These are phyloP conservation scores for Hyaloperonospora brassicae DNA, from an alignment of 352 stramenopile species.

Conservation along the genomic window DNA sequence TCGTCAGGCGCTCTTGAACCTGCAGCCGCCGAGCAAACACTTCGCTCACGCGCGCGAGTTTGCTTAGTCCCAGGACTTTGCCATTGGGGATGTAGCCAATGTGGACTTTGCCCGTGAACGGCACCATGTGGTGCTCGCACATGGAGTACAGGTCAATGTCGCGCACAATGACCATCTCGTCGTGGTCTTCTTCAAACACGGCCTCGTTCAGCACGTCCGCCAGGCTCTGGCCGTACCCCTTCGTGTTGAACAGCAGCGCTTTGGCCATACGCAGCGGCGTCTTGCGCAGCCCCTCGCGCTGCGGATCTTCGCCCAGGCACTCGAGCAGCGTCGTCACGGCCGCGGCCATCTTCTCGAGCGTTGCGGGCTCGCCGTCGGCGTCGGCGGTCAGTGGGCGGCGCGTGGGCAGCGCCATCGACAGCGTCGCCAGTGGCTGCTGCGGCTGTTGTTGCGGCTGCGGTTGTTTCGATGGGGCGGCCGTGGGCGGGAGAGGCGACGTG, in stretches of 20 bases:
- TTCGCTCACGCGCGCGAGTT: slow-evolving; percentile 97
- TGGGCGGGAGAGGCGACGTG: slow-evolving; percentile 35
- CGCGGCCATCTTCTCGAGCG: slow-evolving; percentile 89
- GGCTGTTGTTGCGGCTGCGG: slow-evolving; percentile 12
- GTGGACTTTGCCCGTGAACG: slow-evolving; percentile 96
- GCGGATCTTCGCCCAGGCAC: slow-evolving; percentile 92
- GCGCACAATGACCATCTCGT: slow-evolving; percentile 98
- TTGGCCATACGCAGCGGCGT: slow-evolving; percentile 97
- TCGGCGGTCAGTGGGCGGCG: slow-evolving; percentile 29
- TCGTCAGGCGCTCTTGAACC: slow-evolving; percentile 98
- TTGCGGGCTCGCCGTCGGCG: slow-evolving; percentile 63
- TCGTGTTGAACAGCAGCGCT: slow-evolving; percentile 93
- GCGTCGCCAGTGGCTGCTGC: slow-evolving; percentile 27
- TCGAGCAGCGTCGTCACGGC: slow-evolving; percentile 90
- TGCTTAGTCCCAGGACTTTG: slow-evolving; percentile 97
- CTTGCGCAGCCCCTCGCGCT: slow-evolving; percentile 91
- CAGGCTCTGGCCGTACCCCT: slow-evolving; percentile 90
- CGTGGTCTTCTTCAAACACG: slow-evolving; percentile 96
- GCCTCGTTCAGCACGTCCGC: slow-evolving; percentile 92
- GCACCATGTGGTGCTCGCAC: slow-evolving; percentile 99
- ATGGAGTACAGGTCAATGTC: slow-evolving; percentile 99
- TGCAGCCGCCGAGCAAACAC: slow-evolving; percentile 95
- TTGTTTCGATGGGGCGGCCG: slow-evolving; percentile 2
- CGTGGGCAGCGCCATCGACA: slow-evolving; percentile 61
- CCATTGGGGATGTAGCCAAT: slow-evolving; percentile 92